phyloP scores from a whole-genome alignment of 495 filamentous ascomycete species.

The Neurospora pannonica region DNA sequence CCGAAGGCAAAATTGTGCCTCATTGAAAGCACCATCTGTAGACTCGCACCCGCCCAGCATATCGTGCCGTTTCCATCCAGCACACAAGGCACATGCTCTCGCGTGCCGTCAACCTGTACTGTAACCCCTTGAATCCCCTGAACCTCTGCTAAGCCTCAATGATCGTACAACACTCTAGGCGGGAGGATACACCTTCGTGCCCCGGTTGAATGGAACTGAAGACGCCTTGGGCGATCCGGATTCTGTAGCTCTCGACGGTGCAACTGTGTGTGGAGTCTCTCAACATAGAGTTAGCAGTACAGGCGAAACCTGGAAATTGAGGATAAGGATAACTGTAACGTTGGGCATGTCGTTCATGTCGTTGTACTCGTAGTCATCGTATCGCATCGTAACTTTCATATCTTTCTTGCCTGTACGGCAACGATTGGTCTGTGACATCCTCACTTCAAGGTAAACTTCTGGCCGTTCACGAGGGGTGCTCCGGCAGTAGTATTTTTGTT shows the following conservation, averaged over 20 bases:
- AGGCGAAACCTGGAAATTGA: not conserved
- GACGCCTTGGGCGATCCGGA: not conserved
- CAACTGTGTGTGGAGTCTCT: not conserved
- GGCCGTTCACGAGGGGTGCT: slow-evolving; percentile 47
- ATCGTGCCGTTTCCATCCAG: not conserved
- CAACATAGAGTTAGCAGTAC: not conserved
- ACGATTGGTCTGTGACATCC: not conserved
- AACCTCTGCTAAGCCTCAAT: not conserved
- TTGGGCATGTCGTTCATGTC: not conserved
- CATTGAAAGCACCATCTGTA: not conserved
- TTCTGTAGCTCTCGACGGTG: not conserved
- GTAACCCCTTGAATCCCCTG: not conserved
- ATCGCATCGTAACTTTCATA: not conserved
- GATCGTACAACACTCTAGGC: not conserved
- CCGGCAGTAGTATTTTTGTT: slow-evolving; percentile 41
- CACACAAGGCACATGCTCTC: not conserved
- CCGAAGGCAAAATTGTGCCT: not conserved
- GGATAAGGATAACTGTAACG: not conserved
- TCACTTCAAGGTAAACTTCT: slow-evolving; percentile 60
- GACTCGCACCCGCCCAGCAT: not conserved
- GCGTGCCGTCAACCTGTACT: not conserved
- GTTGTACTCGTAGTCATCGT: not conserved
- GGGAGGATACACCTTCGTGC: not conserved
- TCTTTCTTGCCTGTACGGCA: not conserved
- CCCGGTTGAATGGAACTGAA: not conserved